Percentiles rank a stretch among this genome's conserved stretches.
Conservation (phyloP, 1,139 yeast genomes). For the Candida sp. region DNA sequence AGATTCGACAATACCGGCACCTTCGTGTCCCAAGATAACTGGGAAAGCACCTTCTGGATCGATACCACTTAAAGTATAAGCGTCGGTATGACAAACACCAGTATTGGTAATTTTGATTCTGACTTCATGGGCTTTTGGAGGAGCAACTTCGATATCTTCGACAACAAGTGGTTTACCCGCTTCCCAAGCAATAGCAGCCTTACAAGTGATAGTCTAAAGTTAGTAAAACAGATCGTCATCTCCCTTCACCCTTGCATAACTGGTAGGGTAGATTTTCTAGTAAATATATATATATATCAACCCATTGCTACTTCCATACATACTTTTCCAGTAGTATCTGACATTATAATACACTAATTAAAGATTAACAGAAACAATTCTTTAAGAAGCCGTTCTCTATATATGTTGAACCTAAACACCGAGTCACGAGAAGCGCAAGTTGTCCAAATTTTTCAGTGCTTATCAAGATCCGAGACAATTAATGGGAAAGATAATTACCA, state of each 20-base stretch:
- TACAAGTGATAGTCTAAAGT: conserved; percentile 70
- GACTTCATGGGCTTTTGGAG: conserved; percentile 97
- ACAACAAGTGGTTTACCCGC: conserved; percentile 81
- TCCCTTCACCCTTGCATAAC: neutral
- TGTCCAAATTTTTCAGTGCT: neutral
- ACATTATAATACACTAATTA: conserved; percentile 7
- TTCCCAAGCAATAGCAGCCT: conserved; percentile 98
- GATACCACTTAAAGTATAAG: conserved; percentile 88
- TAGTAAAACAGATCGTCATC: neutral
- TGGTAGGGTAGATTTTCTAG: neutral
- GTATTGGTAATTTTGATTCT: conserved; percentile 84
- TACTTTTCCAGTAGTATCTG: conserved; percentile 13
- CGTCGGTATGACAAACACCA: conserved; percentile 99
- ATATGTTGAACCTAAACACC: neutral
- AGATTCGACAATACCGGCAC: conserved; percentile 93
- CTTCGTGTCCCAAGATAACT: conserved; percentile 90
- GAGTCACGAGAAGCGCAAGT: neutral
- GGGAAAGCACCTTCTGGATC: conserved; percentile 99
- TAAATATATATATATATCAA: neutral
- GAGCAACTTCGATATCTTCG: conserved; percentile 85
- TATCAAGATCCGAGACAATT: neutral
- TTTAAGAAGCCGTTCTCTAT: too few relatives aligned
- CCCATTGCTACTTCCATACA: conserved; percentile 1
- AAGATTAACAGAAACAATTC: too few relatives aligned
- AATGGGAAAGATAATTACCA: neutral